Base-by-base conservation (phyloP, 768 basidiomycete species). In the Fistulinella prunicolor region DNA sequence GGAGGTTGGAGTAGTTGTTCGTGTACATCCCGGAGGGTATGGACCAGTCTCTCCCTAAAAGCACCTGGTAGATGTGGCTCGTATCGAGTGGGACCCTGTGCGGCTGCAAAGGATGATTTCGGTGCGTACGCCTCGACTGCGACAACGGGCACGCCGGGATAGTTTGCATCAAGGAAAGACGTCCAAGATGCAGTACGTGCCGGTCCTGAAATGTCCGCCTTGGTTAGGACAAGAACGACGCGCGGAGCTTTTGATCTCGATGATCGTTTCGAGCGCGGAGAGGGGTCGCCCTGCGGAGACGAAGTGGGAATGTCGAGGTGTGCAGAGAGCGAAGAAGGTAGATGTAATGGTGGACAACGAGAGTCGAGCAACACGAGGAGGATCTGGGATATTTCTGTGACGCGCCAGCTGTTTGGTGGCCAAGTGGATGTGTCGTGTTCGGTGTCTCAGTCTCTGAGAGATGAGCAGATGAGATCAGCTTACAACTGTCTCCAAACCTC, bases 401-500 rank as follows among this genome's bases (percentile, higher is more conserved):
- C 94, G 30, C 95, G 81, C 95, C 95, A 97, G 57, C 88, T 91
- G 57, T 52, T 44, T 52, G 46, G 28, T 2, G 36, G 23, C n/a
- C 38, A 40, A 56, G 30, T 22, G 41, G 21, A 36, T 39, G 30
- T 28, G 29, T 26, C 34, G 28, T 35, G 39, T 46, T 21, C 17
- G 21, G 29, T 19, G 42, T 47, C 26, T 44, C 40, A 46, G 40
- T 36, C 40, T 40, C 21, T 10, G 38, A 28, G 35, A 38, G 42
- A 40, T 29, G 49, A 30, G 43, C 3, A 28, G 16, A 45, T 38
- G 14, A 26, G 46, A 45, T 38, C 44, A 16, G 75, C 86, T 57
- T 66, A 90, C 82, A 97, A 70, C 70, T 97, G 95, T 53, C 94
- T 71, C 94, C 94, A 97, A 13, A 96, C 93, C 62, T 96, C 89